These are phyloP conservation scores for Phytophthora meadii DNA, from an alignment of 352 stramenopile species.

Conservation along the genomic window DNA sequence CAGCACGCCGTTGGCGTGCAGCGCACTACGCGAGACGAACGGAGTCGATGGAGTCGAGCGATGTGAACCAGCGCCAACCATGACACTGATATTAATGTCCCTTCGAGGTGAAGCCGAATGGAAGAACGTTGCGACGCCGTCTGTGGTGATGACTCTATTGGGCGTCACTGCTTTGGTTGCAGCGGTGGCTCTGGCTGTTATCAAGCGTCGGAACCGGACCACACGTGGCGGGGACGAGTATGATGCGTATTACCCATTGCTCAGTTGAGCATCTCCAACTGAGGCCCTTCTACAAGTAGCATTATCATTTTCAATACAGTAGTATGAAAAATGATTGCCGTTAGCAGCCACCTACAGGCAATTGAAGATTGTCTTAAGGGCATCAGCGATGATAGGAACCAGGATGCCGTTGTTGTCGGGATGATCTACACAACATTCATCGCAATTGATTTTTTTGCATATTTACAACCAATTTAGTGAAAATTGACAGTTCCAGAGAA, in stretches of 20 bases:
- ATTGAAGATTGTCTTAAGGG: no score
- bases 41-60: slow-evolving; percentile 9
- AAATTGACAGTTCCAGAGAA: no score
- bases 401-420: no score
- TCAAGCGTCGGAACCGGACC: slow-evolving; percentile 12
- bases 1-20: slow-evolving; percentile 9
- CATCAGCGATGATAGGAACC: no score
- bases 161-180: slow-evolving; percentile 13
- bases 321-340: no score
- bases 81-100: not conserved
- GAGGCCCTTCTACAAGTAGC: not conserved
- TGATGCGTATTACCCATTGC: not conserved
- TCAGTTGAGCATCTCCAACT: not conserved
- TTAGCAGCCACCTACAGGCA: no score
- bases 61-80: slow-evolving; percentile 1
- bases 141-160: slow-evolving; percentile 6
- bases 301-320: no score
- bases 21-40: slow-evolving; percentile 4
- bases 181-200: slow-evolving; percentile 9
- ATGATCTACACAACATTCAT: no score
- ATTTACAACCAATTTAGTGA: no score
- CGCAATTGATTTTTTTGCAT: no score
- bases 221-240: slow-evolving; percentile 1
- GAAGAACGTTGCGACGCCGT: slow-evolving; percentile 1
- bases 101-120: slow-evolving; percentile 3